Conservation (phyloP, 1,284 basidiomycete genomes). For the Naganishia liquefaciens region DNA sequence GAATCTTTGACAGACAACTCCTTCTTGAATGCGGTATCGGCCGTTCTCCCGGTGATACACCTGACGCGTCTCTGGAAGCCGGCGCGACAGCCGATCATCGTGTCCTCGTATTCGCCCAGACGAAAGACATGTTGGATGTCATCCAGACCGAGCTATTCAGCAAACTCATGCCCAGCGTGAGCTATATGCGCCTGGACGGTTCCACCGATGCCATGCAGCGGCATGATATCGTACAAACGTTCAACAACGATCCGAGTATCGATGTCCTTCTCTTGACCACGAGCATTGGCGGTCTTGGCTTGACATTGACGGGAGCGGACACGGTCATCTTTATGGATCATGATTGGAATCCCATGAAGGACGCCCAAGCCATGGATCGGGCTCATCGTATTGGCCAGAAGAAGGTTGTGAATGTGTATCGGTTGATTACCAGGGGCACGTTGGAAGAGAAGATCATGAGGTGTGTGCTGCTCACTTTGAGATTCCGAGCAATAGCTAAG, state of each 20-base stretch:
- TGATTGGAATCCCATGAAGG: conserved; percentile 99
- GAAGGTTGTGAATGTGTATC: conserved; percentile 98
- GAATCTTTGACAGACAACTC: conserved; percentile 68
- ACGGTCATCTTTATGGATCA: conserved; percentile 99
- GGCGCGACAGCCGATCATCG: conserved; percentile 83
- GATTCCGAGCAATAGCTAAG: not conserved
- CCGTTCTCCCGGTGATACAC: conserved; percentile 52
- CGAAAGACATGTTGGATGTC: conserved; percentile 98
- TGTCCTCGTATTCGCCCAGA: conserved; percentile 97
- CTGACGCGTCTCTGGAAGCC: conserved; percentile 40
- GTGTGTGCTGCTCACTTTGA: conserved; percentile 57
- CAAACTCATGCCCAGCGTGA: conserved; percentile 87
- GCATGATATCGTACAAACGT: conserved; percentile 94
- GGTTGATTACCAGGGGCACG: conserved; percentile 93
- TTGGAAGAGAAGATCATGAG: conserved; percentile 99
- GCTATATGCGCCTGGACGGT: conserved; percentile 97
- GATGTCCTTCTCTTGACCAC: conserved; percentile 96
- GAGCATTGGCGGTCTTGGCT: conserved; percentile 90
- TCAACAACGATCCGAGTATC: conserved; percentile 96
- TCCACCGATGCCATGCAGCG: conserved; percentile 84
- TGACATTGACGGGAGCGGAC: conserved; percentile 96
- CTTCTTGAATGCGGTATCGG: conserved; percentile 94
- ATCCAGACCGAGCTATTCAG: conserved; percentile 94
- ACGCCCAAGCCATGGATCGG: conserved; percentile 98
- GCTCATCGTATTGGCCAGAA: conserved; percentile 98